Conservation (phyloP, 164 flowering plant genomes). For the Santalum album region DNA sequence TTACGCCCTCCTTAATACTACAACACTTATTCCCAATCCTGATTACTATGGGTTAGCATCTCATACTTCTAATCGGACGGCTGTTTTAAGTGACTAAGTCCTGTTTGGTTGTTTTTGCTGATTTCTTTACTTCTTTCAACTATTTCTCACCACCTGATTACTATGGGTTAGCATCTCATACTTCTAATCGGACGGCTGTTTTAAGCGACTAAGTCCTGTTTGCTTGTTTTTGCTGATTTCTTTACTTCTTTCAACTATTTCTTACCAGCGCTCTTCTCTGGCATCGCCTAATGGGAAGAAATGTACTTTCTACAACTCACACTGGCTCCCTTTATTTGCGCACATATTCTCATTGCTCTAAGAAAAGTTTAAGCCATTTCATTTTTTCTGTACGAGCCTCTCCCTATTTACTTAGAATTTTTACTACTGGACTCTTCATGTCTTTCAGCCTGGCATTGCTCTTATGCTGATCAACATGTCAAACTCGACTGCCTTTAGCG, state of each 20-base stretch:
- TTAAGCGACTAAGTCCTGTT: too few species aligned
- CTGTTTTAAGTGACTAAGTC: too few species aligned
- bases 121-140: constrained; percentile 1
- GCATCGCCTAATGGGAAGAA: constrained; percentile 86
- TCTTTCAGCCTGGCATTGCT: too few species aligned
- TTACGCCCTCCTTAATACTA: constrained; percentile 73
- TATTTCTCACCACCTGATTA: constrained; percentile 59
- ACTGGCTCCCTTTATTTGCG: constrained; percentile 53
- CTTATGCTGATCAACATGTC: too few species aligned
- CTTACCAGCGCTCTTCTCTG: constrained; percentile 74
- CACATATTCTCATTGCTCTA: constrained; percentile 82
- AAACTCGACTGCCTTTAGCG: too few species aligned
- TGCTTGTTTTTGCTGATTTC: background rate
- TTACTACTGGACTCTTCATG: too few species aligned
- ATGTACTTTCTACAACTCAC: constrained; percentile 44
- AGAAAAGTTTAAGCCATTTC: constrained; percentile 50
- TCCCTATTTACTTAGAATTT: too few species aligned
- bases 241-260: constrained; percentile 6
- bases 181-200: background rate
- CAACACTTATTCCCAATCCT: constrained; percentile 75
- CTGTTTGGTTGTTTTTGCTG: background rate
- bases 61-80: background rate
- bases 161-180: constrained; percentile 44
- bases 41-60: constrained; percentile 73
- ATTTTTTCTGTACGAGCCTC: too few species aligned